Evolutionary conservation across 116 monocot species (phyloP).

Genomic region (Papilionanthe hybrid): DNA sequence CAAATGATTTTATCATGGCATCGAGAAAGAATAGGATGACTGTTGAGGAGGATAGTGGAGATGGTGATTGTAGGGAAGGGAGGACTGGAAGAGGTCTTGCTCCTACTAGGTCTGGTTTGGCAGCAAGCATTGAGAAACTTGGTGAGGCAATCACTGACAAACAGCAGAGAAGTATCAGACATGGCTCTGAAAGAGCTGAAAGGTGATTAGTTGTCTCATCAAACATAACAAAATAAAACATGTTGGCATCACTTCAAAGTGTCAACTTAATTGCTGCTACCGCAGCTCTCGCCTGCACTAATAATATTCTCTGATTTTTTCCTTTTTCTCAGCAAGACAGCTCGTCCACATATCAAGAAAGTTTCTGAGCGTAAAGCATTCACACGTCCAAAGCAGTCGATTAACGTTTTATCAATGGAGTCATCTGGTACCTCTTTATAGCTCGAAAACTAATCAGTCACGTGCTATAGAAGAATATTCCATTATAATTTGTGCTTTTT

Average conservation of each 20-base stretch:
- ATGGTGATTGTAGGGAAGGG: conserved; percentile 26
- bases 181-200: conserved; percentile 39
- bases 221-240: neutral
- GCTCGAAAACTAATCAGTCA: neutral
- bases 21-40: conserved; percentile 23
- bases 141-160: conserved; percentile 27
- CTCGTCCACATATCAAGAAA: conserved; percentile 44
- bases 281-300: neutral
- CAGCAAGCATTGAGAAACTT: conserved; percentile 33
- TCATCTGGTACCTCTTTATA: conserved; percentile 34
- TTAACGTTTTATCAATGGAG: conserved; percentile 25
- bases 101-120: conserved; percentile 23
- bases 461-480: neutral
- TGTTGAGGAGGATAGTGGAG: conserved; percentile 35
- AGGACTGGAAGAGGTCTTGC: conserved; percentile 21
- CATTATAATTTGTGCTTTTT: neutral
- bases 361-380: conserved; percentile 46
- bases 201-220: conserved; percentile 18
- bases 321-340: conserved; percentile 34
- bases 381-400: conserved; percentile 32
- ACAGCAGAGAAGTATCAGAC: conserved; percentile 42
- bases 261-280: neutral
- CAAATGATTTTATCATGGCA: conserved; percentile 15
- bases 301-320: conserved; percentile 3
- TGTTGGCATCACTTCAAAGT: neutral